Base-by-base conservation (phyloP, 2,329 filamentous ascomycete species). In the Chaetomiaceae sp. region DNA sequence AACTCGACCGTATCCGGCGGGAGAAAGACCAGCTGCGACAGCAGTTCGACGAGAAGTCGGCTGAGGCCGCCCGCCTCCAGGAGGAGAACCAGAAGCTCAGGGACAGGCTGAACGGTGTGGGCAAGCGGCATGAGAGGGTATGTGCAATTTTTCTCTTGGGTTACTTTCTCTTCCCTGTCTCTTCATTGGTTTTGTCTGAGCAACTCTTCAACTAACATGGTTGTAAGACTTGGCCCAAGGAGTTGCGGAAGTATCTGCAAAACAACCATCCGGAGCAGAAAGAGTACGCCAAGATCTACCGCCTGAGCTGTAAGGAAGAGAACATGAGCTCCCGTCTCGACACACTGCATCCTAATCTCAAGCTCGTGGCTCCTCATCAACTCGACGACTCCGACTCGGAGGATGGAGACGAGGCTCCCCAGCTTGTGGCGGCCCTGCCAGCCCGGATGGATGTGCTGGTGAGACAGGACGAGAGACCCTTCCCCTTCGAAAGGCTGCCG, bases 241-340 rank as follows among this genome's bases (percentile, higher is more conserved):
- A 11, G 9, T 36, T 52, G 7, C 51, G 51, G 1, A 2, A 6
- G 1, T 27, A 53, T 17, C 44, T 53, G 5, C 29, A 2, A n/a
- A 38, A 43, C 15, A 22, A 9, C 19, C 50, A 47, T 22, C 20
- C 15, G 1, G 33, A 22, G 5, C 7, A 1, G 8, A 17, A 17
- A 7, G 3, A 1, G 3, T 59, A 47, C 14, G 2, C n/a, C 1
- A 14, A 33, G 0, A 37, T 58, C 1, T 43, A 54, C 33, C 47
- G 40, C 9, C 47, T 59, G 1, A 60, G 62, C 39, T 71, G 66
- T 53, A 62, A 55, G n/a, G 70, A 73, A 52, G 68, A 70, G 27
- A 72, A 66, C 37, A 71, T 68, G 63, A 65, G 61, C 2, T 40
- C 42, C 38, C 52, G 8, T 0, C 2, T 52, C 4, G 22, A 27